phyloP scores from a whole-genome alignment of 805 yeast species.

The Ogataea pilisensis region DNA sequence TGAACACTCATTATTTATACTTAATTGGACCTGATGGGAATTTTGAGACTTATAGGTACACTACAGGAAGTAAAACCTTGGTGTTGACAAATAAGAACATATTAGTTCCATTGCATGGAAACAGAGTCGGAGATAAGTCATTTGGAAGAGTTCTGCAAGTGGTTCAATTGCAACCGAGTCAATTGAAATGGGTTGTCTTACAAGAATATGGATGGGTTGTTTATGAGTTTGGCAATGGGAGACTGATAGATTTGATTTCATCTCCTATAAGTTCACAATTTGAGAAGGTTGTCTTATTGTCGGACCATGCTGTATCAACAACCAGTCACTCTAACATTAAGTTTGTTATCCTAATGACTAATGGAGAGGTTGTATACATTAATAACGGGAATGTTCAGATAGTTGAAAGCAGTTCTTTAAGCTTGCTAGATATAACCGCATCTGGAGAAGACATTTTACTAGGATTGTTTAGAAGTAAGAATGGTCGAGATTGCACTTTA shows the following conservation, averaged over 20 bases:
- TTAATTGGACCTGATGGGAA: slow-evolving; percentile 20
- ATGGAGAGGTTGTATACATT: slow-evolving; percentile 17
- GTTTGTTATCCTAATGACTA: slow-evolving; percentile 19
- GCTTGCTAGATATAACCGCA: slow-evolving; percentile 1
- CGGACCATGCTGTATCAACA: no score
- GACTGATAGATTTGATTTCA: slow-evolving; percentile 17
- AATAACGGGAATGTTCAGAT: slow-evolving; percentile 11
- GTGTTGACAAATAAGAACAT: slow-evolving; percentile 11
- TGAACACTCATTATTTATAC: slow-evolving; percentile 18
- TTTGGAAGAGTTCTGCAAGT: slow-evolving; percentile 22
- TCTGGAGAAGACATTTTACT: background rate
- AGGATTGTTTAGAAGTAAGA: slow-evolving; percentile 6
- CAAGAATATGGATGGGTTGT: slow-evolving; percentile 31
- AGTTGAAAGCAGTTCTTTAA: slow-evolving; percentile 1
- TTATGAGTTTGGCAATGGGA: slow-evolving; percentile 14
- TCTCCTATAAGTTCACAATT: slow-evolving; percentile 22
- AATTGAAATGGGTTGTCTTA: slow-evolving; percentile 18
- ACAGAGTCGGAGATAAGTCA: slow-evolving; percentile 14
- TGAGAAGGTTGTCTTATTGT: slow-evolving; percentile 16
- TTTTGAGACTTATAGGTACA: slow-evolving; percentile 16
- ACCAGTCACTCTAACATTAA: slow-evolving; percentile 1
- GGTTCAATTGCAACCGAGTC: slow-evolving; percentile 2
- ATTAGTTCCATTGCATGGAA: slow-evolving; percentile 4
- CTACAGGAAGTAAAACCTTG: slow-evolving; percentile 2
- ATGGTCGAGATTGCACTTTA: background rate